These are phyloP conservation scores for Gossypium schwendimanii DNA, from an alignment of 441 rosid species.

Conservation along the genomic window DNA sequence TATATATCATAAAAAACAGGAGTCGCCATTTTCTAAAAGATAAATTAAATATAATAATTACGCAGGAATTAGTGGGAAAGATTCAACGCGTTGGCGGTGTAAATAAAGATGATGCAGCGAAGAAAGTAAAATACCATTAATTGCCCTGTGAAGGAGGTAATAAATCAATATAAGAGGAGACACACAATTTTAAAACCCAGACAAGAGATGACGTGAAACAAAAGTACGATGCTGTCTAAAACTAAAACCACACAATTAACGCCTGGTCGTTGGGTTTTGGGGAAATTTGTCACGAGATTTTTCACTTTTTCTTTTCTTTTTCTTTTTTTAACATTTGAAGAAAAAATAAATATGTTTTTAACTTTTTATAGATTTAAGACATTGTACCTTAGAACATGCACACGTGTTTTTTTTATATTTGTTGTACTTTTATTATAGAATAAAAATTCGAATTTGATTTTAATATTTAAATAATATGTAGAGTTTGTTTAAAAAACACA, in stretches of 20 bases:
- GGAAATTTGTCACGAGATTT: not conserved
- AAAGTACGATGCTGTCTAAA: not conserved
- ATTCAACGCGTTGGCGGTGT: not conserved
- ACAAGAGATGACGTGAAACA: not conserved
- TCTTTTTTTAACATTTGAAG: not conserved
- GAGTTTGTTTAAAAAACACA: too few relatives aligned
- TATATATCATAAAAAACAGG: not conserved
- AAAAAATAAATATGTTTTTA: not conserved
- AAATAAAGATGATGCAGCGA: not conserved
- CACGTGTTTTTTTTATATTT: not conserved
- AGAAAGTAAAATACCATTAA: not conserved
- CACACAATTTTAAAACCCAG: not conserved
- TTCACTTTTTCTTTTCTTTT: not conserved
- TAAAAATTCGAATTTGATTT: too few relatives aligned
- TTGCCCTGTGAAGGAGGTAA: not conserved
- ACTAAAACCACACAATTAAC: not conserved
- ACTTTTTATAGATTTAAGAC: not conserved
- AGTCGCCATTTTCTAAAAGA: not conserved
- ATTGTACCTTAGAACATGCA: not conserved
- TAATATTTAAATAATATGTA: too few relatives aligned
- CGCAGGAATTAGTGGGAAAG: constrained; percentile 1
- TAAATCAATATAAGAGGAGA: not conserved
- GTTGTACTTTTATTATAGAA: too few relatives aligned
- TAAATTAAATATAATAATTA: not conserved
- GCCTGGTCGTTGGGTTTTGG: not conserved